Evolutionary conservation across 2,329 filamentous ascomycete species (phyloP).

Genomic region (Monosporascus sp.): DNA sequence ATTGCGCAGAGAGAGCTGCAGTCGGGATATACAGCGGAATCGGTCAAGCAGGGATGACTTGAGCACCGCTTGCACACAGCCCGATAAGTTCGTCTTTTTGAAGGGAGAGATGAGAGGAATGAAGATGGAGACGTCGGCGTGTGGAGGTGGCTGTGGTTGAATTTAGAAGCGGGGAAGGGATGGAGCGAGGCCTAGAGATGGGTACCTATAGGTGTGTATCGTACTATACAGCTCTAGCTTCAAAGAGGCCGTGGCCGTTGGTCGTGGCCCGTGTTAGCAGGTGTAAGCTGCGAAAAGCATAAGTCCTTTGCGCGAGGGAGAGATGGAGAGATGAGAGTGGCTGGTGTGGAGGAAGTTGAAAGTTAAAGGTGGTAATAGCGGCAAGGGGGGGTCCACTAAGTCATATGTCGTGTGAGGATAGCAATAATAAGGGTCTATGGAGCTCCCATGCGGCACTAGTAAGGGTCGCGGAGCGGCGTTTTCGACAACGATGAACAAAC

Average conservation of each 20-base stretch:
- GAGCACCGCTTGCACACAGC: no score
- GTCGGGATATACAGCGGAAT: slow-evolving; percentile 1
- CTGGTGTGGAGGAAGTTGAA: not conserved
- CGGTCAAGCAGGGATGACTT: not conserved
- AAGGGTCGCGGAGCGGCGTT: not conserved
- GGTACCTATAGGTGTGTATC: not conserved
- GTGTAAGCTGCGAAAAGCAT: not conserved
- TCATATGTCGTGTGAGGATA: no score
- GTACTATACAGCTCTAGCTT: not conserved
- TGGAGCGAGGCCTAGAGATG: not conserved
- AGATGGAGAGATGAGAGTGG: not conserved
- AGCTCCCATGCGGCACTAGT: not conserved
- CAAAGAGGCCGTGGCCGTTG: no score
- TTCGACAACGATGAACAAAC: no score
- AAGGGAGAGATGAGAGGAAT: not conserved
- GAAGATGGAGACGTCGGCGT: not conserved
- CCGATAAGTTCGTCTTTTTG: not conserved
- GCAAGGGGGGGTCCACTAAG: not conserved
- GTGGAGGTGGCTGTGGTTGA: not conserved
- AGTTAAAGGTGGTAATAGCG: not conserved
- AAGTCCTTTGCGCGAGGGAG: not conserved
- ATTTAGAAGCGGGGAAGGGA: not conserved
- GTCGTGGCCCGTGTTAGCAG: not conserved
- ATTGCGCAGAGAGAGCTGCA: slow-evolving; percentile 3
- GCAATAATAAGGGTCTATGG: not conserved